phyloP scores from a whole-genome alignment of 108 stramenopile species.

The Thalassiosira profunda region DNA sequence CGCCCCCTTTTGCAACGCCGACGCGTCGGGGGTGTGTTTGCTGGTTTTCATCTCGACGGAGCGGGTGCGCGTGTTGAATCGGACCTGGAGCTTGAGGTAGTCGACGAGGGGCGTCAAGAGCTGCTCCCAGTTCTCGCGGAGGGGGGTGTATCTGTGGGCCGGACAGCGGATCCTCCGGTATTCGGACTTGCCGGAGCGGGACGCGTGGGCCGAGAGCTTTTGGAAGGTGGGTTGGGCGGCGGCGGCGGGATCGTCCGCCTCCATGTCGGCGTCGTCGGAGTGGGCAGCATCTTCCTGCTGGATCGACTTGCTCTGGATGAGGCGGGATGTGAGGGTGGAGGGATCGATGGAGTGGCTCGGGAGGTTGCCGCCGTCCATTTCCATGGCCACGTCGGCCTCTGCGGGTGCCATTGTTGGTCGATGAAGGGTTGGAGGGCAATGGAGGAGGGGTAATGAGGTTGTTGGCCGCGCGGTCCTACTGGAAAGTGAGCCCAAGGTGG shows the following conservation, averaged over 20 bases:
- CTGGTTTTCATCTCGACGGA: constrained; percentile 98
- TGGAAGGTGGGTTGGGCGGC: constrained; percentile 82
- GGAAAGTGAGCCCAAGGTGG: neutral
- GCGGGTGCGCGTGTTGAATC: constrained; percentile 98
- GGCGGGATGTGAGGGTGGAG: constrained; percentile 75
- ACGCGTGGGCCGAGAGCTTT: constrained; percentile 74
- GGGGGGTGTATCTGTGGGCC: constrained; percentile 95
- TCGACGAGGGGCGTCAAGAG: constrained; percentile 95
- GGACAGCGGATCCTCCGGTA: constrained; percentile 97
- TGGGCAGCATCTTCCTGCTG: constrained; percentile 53
- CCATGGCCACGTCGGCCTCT: constrained; percentile 21
- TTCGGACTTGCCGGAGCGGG: constrained; percentile 76
- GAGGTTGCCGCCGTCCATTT: constrained; percentile 24
- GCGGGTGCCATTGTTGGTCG: constrained; percentile 6
- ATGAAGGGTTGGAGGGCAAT: neutral
- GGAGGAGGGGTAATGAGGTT: neutral
- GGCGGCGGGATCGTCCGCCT: neutral
- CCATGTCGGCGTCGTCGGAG: constrained; percentile 28
- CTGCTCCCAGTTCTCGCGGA: constrained; percentile 92
- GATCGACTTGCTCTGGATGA: constrained; percentile 79
- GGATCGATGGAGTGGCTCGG: constrained; percentile 66
- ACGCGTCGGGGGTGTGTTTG: constrained; percentile 86
- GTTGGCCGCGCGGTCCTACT: neutral
- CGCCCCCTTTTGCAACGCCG: constrained; percentile 95
- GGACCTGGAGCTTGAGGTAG: constrained; percentile 96